Percentiles rank a stretch among this genome's conserved stretches.
Evolutionary conservation across 306 rosid species (phyloP).

Genomic region (Fragaria ananassa): DNA sequence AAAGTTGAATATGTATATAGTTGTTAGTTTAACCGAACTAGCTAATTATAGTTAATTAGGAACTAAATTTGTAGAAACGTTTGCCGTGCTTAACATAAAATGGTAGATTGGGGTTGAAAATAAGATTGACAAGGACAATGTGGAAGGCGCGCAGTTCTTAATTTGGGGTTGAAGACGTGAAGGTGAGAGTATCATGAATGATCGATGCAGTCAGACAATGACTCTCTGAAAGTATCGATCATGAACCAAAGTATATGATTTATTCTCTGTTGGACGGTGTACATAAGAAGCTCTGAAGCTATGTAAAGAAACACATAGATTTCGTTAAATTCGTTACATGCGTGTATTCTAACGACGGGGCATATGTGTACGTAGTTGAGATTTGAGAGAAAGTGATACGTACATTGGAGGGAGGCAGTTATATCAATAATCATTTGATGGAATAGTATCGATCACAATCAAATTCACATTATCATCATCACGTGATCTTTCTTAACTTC

Average conservation of each 20-base stretch:
- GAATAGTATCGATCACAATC: constrained; percentile 23
- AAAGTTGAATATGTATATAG: neutral
- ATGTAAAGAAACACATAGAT: neutral
- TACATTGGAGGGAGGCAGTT: neutral
- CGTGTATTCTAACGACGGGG: neutral
- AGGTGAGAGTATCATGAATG: neutral
- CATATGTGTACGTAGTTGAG: neutral
- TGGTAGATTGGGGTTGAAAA: neutral
- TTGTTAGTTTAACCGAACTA: neutral
- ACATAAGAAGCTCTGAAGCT: neutral
- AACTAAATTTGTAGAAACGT: neutral
- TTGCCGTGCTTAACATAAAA: neutral
- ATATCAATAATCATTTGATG: constrained; percentile 9
- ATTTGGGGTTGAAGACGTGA: neutral
- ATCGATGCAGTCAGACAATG: neutral
- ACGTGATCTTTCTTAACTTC: constrained; percentile 10
- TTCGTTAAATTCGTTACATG: neutral
- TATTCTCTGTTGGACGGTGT: neutral
- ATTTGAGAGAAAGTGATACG: neutral
- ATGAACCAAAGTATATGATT: too few species aligned
- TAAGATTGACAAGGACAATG: neutral
- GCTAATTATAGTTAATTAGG: neutral
- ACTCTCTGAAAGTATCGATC: neutral
- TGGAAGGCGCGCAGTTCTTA: neutral
- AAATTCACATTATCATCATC: constrained; percentile 19